These are phyloP conservation scores for Chaetomium globosum DNA, from an alignment of 2,329 filamentous ascomycete genomes.

Conservation along the genomic window DNA sequence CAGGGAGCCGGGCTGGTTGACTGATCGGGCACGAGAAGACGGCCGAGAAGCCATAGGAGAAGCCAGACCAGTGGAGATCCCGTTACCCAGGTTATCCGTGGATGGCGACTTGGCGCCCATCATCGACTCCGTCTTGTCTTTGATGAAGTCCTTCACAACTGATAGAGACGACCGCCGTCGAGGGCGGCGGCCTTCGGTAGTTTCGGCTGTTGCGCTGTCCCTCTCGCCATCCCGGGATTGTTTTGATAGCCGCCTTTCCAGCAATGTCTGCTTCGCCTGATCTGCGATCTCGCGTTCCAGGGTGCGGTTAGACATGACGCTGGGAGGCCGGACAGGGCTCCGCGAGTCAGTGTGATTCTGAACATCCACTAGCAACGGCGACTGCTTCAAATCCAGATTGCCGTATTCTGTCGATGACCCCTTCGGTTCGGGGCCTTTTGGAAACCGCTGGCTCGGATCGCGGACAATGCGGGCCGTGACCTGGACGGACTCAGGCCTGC, in stretches of 20 bases:
- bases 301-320: constrained; percentile 35
- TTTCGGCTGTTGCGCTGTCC: constrained; percentile 39
- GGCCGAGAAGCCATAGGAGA: constrained; percentile 44
- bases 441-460: constrained; percentile 54
- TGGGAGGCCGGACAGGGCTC: constrained; percentile 38
- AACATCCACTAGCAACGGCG: constrained; percentile 61
- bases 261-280: constrained; percentile 48
- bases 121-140: constrained; percentile 58
- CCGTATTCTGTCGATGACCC: constrained; percentile 50
- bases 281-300: constrained; percentile 29
- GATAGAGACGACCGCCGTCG: constrained; percentile 61
- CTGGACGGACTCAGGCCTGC: constrained; percentile 75
- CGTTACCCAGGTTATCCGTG: constrained; percentile 46
- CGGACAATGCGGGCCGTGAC: constrained; percentile 84
- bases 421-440: constrained; percentile 47
- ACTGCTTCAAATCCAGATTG: constrained; percentile 59
- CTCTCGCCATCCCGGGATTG: constrained; percentile 42
- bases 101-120: constrained; percentile 49
- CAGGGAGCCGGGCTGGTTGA: constrained; percentile 55
- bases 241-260: constrained; percentile 53
- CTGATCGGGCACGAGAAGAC: constrained; percentile 53
- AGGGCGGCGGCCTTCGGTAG: constrained; percentile 32
- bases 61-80: constrained; percentile 33
- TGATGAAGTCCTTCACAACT: constrained; percentile 63
- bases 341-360: constrained; percentile 47